phyloP scores from a whole-genome alignment of 768 basidiomycete species.

The Heimioporus sp. region DNA sequence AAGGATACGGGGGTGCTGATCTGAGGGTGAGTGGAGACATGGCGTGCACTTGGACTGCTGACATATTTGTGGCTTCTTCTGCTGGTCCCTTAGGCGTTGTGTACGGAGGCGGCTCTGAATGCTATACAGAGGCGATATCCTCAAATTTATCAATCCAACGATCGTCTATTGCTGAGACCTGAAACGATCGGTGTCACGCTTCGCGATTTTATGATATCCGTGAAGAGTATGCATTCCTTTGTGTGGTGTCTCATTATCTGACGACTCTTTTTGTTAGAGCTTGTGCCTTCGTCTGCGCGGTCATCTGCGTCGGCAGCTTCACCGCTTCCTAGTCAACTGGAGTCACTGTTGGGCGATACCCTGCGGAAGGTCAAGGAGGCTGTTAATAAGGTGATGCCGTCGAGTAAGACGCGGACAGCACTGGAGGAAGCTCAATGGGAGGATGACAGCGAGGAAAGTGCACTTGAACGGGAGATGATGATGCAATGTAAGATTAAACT shows the following conservation, averaged over 20 bases:
- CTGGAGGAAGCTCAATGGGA: conserved; percentile 96
- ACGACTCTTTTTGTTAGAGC: conserved; percentile 48
- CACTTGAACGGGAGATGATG: conserved; percentile 84
- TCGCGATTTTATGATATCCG: conserved; percentile 95
- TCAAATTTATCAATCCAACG: conserved; percentile 92
- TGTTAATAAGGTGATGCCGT: conserved; percentile 74
- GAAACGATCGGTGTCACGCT: conserved; percentile 82
- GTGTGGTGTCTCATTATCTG: neutral
- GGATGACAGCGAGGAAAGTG: conserved; percentile 76
- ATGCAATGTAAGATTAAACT: conserved; percentile 63
- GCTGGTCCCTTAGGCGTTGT: conserved; percentile 62
- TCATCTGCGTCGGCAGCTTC: conserved; percentile 85
- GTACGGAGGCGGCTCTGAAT: conserved; percentile 95
- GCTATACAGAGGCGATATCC: conserved; percentile 96
- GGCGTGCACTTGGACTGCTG: neutral
- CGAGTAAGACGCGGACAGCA: conserved; percentile 76
- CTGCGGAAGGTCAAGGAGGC: conserved; percentile 71
- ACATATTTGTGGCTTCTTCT: conserved; percentile 2
- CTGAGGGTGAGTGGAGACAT: conserved; percentile 60
- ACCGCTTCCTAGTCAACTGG: conserved; percentile 82
- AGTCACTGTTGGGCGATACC: conserved; percentile 66
- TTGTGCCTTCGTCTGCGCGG: conserved; percentile 92
- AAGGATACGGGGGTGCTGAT: conserved; percentile 98
- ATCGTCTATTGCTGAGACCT: conserved; percentile 80
- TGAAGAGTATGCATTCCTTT: conserved; percentile 70